Evolutionary conservation across 192 early-diverging fungal species (phyloP).

Genomic region (Physocladia obscura): DNA sequence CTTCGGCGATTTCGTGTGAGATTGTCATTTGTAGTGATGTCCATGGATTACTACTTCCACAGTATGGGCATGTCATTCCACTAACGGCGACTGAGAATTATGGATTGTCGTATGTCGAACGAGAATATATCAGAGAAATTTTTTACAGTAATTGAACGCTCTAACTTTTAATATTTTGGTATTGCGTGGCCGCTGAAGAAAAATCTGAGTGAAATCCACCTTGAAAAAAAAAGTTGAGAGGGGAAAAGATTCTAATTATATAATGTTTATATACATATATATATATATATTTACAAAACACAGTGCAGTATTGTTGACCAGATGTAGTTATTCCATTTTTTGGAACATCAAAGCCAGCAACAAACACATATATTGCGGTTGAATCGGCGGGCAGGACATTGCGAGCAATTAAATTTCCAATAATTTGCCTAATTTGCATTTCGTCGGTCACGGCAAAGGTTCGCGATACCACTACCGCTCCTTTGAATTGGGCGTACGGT

Average conservation of each 20-base stretch:
- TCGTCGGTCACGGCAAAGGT: conserved; percentile 7
- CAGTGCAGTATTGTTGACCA: conserved; percentile 19
- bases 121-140: no score
- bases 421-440: conserved; percentile 15
- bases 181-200: conserved; percentile 1
- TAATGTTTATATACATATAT: no score
- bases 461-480: conserved; percentile 13
- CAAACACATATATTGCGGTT: conserved; percentile 18
- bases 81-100: neutral
- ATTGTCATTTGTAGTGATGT: conserved; percentile 23
- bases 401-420: conserved; percentile 12
- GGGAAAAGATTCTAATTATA: no score
- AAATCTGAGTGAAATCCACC: conserved; percentile 30
- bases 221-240: no score
- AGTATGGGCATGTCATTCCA: conserved; percentile 30
- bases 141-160: neutral
- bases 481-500: conserved; percentile 17
- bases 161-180: conserved; percentile 17
- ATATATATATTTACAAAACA: conserved; percentile 15
- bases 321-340: conserved; percentile 5
- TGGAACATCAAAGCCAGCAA: conserved; percentile 19
- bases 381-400: conserved; percentile 16
- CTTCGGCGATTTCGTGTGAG: conserved; percentile 28
- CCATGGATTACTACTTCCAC: conserved; percentile 26
- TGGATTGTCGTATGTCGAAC: neutral